Evolutionary conservation across 2,329 filamentous ascomycete genomes (phyloP).

Genomic region (Aciculosporium take): DNA sequence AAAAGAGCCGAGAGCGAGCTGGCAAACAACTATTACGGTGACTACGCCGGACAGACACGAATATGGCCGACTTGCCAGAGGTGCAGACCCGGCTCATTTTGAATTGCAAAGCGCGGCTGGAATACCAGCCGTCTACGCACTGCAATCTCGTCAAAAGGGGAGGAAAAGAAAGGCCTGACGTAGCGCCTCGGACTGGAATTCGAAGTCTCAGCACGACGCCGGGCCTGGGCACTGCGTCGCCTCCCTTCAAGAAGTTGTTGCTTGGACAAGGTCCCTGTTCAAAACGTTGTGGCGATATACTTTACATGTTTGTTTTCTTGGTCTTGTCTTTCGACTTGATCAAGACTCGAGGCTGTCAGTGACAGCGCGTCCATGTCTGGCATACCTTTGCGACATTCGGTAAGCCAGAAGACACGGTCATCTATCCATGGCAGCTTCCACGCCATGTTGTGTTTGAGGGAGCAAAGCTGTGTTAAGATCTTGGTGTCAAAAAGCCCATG

Average conservation of each 20-base stretch:
- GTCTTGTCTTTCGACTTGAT: background rate
- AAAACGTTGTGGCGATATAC: background rate
- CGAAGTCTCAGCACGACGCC: slow-evolving; percentile 9
- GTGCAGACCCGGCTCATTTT: background rate
- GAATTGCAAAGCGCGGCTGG: background rate
- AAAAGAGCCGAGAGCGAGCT: background rate
- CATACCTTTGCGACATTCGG: background rate
- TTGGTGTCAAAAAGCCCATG: no score
- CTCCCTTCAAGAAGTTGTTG: background rate
- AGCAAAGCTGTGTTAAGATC: no score
- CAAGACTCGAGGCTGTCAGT: slow-evolving; percentile 1
- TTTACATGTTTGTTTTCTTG: no score
- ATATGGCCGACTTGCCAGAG: background rate
- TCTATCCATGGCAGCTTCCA: background rate
- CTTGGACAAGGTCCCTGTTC: background rate
- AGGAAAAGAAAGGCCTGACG: slow-evolving; percentile 1
- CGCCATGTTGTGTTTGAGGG: background rate
- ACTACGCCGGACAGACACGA: background rate
- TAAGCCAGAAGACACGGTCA: background rate
- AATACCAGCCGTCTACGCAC: background rate
- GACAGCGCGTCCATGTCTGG: background rate
- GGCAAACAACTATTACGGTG: background rate
- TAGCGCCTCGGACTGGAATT: slow-evolving; percentile 13
- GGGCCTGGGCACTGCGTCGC: slow-evolving; percentile 8
- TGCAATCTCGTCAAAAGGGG: no score